A percentile compares a stretch with the other conserved stretches of the same genome.
Conservation (phyloP, 352 stramenopile species). For the Phytophthora colocasiae region DNA sequence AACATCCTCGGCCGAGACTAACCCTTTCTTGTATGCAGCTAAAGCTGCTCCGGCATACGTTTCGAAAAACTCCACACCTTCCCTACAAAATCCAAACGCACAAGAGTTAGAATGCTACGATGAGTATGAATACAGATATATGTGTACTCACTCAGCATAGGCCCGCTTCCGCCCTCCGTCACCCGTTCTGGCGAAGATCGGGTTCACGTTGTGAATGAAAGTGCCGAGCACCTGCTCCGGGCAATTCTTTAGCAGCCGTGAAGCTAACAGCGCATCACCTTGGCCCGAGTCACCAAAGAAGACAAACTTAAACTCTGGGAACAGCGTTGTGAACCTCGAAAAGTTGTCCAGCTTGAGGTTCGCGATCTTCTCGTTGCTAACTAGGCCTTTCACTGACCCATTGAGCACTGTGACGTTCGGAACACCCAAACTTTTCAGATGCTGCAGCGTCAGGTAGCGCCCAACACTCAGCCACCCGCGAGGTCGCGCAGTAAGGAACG, state of each 20-base stretch:
- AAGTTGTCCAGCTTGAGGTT: conserved; percentile 88
- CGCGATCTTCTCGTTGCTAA: conserved; percentile 86
- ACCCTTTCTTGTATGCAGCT: conserved; percentile 58
- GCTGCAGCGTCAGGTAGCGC: conserved; percentile 80
- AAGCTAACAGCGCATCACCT: conserved; percentile 78
- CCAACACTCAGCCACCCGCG: conserved; percentile 84
- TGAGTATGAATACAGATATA: background rate
- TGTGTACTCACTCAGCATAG: conserved; percentile 64
- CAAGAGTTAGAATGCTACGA: background rate
- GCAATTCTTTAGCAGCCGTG: conserved; percentile 60
- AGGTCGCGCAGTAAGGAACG: conserved; percentile 82
- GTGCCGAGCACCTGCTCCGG: conserved; percentile 68
- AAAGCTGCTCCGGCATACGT: conserved; percentile 75
- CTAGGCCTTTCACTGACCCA: conserved; percentile 79
- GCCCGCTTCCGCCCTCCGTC: conserved; percentile 66
- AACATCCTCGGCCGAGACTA: conserved; percentile 66
- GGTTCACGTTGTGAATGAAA: conserved; percentile 87
- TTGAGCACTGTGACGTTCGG: conserved; percentile 82
- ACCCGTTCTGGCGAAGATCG: conserved; percentile 56
- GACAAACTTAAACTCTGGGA: conserved; percentile 88
- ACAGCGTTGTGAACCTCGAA: conserved; percentile 73
- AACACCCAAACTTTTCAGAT: conserved; percentile 77
- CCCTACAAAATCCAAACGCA: conserved; percentile 37
- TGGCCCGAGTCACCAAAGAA: conserved; percentile 89
- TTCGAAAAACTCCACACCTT: conserved; percentile 79